Evolutionary conservation across 176 grass and related monocot genomes (phyloP), one percentile per base, ranked within the genome.

Genomic region (Echinochloa phyllopogon): DNA sequence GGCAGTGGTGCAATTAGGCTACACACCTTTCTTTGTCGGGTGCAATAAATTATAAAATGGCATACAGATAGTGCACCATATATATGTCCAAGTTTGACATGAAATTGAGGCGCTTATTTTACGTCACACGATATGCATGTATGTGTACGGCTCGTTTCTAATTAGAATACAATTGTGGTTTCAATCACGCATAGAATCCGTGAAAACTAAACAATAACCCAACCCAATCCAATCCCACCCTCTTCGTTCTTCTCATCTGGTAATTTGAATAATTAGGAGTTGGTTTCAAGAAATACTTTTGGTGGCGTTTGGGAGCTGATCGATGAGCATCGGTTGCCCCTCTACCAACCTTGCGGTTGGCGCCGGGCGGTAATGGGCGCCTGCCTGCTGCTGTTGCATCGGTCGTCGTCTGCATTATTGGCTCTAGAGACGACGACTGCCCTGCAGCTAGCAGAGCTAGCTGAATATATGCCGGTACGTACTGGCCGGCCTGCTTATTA

Each of bases 331-430:
- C 48, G 74, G 88, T 83, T 86, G 80, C 80, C 81, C 80, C 81
- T 80, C 89, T 91, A 91, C 89, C 89, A 69, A 87, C 85, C 85
- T 84, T 91, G 89, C 81, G 61, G 89, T 91, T 87, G 89, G 81
- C 69, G 80, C 57, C 84, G 75, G 50, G 74, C 84, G 75, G 50
- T 67, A 84, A 72, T 61, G 68, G 73, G 27, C 89, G 44, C 42
- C 78, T 75, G 50, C 39, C 14, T 20, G 38, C 8, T n/a, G 42
- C n/a, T 70, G 43, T 48, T 74, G 71, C n/a, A 85, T 73, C 66
- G 80, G 84, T 75, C 84, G 68, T 75, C 75, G 70, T 43, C 84
- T 74, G 74, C 67, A 87, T 91, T 90, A 90, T 87, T 90, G 55
- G 73, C 50, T 51, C 52, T 71, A 69, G 29, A 33, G 29, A 33